Evolutionary conservation across 2,329 filamentous ascomycete species (phyloP), one percentile per base, ranked within the genome.

Genomic region (Aspergillus udagawae): DNA sequence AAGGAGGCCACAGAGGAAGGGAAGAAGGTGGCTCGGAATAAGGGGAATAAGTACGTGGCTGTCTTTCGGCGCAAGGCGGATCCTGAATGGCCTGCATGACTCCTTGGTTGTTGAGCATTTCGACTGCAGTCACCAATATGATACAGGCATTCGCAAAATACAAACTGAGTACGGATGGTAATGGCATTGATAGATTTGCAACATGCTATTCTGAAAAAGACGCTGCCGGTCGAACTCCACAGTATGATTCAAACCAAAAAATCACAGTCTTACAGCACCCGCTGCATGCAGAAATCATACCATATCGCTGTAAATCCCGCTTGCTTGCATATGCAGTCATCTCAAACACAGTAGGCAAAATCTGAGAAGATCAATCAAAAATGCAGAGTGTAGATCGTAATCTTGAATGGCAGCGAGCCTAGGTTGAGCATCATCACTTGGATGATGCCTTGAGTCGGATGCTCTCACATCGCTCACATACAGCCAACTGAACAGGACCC

Each of bases 11-110:
- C 95, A 3, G 94, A 99, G 74, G 95, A 99, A 78, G 91, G 92
- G 35, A 97, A 96, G 80, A 99, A 99, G 79, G 94, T 99, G 14
- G 85, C 87, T 66, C 85, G 94, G 70, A 96, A 97, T 76, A 86
- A 90, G 45, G 94, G 94, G 0, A 84, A 86, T 70, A 99, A 97
- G 77, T 96, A 89, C 76, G 88, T 97, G 50, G 93, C 92, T 44
- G 84, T 96, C 51, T 99, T 94, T 73, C 83, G 89, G 69, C 86
- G 94, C 61, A 76, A 88, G 60, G 86, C 89, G 69, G 88, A 96
- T 77, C 92, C 91, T 7, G 81, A 84, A 20, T 96, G 91, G 91
- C 65, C 70, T 60, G 59, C 60, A 49, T 69, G 55, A 63, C 28
- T 35, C 32, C 17, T 35, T 35, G 32, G 23, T 35, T 5, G 17